phyloP scores from a whole-genome alignment of 2,329 filamentous ascomycete species.

The Lecanicillium sp. region DNA sequence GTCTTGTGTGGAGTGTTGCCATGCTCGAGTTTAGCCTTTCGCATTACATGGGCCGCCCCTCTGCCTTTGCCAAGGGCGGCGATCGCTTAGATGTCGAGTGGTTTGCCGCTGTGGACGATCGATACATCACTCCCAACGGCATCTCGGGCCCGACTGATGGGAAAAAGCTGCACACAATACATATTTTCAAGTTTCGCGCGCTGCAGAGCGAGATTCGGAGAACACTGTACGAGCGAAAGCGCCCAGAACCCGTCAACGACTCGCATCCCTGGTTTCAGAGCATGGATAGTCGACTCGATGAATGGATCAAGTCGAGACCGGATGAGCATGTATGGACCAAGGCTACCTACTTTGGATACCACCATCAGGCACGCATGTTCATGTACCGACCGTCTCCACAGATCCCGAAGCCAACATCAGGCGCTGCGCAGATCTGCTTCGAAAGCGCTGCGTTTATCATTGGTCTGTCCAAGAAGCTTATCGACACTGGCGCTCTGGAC shows the following conservation, averaged over 20 bases:
- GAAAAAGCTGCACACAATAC: constrained; percentile 83
- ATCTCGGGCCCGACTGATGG: constrained; percentile 67
- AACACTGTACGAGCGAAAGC: constrained; percentile 79
- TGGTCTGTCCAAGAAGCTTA: constrained; percentile 71
- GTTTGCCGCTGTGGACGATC: constrained; percentile 76
- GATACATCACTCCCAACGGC: constrained; percentile 71
- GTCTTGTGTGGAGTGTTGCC: constrained; percentile 80
- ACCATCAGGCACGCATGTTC: constrained; percentile 83
- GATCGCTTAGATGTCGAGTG: constrained; percentile 83
- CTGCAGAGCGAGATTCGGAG: constrained; percentile 83
- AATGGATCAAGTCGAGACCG: constrained; percentile 72
- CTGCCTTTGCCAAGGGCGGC: constrained; percentile 72
- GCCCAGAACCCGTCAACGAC: constrained; percentile 68
- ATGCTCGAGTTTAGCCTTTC: constrained; percentile 86
- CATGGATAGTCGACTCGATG: constrained; percentile 71
- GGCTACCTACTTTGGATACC: constrained; percentile 61
- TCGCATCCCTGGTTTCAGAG: constrained; percentile 79
- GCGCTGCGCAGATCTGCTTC: constrained; percentile 77
- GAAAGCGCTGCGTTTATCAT: constrained; percentile 79
- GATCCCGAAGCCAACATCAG: constrained; percentile 72
- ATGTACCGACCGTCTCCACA: constrained; percentile 89
- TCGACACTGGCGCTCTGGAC: constrained; percentile 69
- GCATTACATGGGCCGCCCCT: constrained; percentile 81
- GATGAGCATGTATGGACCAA: constrained; percentile 66
- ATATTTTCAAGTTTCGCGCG: constrained; percentile 88